phyloP scores from a whole-genome alignment of 441 rosid species.

The Capsella rubella region DNA sequence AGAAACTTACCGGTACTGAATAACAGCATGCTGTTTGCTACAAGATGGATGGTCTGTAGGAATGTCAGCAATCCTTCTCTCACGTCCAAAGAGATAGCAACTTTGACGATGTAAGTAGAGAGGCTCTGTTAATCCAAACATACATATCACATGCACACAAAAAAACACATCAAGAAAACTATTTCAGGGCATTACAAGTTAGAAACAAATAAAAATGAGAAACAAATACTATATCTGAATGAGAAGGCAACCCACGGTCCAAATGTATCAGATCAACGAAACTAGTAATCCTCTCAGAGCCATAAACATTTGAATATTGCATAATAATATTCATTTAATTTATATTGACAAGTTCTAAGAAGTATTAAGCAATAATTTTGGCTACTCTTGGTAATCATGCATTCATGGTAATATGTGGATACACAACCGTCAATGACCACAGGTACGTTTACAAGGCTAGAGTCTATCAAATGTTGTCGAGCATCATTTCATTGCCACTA shows the following conservation, averaged over 20 bases:
- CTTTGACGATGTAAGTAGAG: slow-evolving; percentile 91
- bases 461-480: slow-evolving; percentile 7
- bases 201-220: neutral
- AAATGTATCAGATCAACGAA: slow-evolving; percentile 20
- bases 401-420: slow-evolving; percentile 11
- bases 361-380: slow-evolving; percentile 10
- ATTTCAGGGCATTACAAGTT: neutral
- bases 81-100: slow-evolving; percentile 94
- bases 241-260: slow-evolving; percentile 23
- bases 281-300: neutral
- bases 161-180: slow-evolving; percentile 7
- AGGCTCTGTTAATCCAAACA: slow-evolving; percentile 63
- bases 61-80: slow-evolving; percentile 88
- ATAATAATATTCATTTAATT: neutral
- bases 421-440: slow-evolving; percentile 14
- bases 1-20: slow-evolving; percentile 74
- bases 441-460: slow-evolving; percentile 8
- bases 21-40: slow-evolving; percentile 98
- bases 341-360: slow-evolving; percentile 12
- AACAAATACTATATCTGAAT: slow-evolving; percentile 2
- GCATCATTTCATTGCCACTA: slow-evolving; percentile 16
- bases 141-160: slow-evolving; percentile 25
- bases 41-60: slow-evolving; percentile 99
- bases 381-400: slow-evolving; percentile 4
- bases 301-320: neutral